Percentiles rank a stretch among this genome's conserved stretches.
These are phyloP conservation scores for Gossypium gossypioides DNA, from an alignment of 441 rosid genomes.

Conservation along the genomic window DNA sequence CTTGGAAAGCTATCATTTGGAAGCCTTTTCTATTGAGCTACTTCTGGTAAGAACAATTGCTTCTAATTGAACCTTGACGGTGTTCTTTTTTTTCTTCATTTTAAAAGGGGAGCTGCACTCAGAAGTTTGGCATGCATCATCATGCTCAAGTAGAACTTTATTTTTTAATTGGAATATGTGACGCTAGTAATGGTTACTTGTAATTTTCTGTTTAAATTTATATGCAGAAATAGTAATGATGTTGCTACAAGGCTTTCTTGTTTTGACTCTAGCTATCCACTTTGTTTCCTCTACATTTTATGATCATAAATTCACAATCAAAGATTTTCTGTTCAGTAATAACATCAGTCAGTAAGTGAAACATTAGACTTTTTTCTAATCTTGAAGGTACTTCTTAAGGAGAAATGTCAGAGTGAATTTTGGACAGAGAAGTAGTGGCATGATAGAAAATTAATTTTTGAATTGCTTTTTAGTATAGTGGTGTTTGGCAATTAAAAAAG, in stretches of 20 bases:
- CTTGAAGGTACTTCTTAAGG: not conserved
- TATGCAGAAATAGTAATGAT: not conserved
- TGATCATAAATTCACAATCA: not conserved
- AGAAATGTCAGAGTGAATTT: not conserved
- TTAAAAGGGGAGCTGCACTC: conserved; percentile 9
- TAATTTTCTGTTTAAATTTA: not conserved
- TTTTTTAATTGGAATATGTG: not conserved
- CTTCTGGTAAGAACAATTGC: conserved; percentile 56
- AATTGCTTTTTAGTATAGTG: conserved; percentile 1
- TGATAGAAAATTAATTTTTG: not conserved
- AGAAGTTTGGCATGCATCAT: not conserved
- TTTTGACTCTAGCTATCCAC: not conserved
- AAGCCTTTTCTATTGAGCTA: conserved; percentile 50
- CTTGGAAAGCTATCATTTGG: conserved; percentile 29
- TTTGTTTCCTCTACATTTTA: not conserved
- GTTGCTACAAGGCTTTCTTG: not conserved
- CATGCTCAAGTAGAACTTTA: not conserved
- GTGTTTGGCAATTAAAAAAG: conserved; percentile 2
- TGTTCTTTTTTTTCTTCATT: not conserved
- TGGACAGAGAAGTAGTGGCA: conserved; percentile 1
- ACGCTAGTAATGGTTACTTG: not conserved
- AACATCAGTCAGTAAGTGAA: not conserved
- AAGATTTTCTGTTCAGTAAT: not conserved
- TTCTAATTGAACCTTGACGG: not conserved
- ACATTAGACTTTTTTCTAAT: not conserved